phyloP scores from a whole-genome alignment of 2,329 filamentous ascomycete genomes.

The Bipolaris cookei region DNA sequence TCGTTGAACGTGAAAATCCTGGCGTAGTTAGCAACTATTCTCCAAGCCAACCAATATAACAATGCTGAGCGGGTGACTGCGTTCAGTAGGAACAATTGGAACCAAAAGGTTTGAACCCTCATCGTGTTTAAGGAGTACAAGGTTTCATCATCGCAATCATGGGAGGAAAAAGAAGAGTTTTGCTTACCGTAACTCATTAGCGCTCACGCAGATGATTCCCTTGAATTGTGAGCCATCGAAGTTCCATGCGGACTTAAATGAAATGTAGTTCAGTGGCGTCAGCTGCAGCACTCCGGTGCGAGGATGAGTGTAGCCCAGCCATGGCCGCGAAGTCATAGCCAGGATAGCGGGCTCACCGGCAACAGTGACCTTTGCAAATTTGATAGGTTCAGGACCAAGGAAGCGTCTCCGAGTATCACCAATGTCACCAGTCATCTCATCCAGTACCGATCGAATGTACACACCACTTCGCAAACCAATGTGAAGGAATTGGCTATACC shows the following conservation, averaged over 20 bases:
- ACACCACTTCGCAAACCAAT: constrained; percentile 96
- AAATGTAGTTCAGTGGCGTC: constrained; percentile 86
- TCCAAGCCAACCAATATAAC: not conserved
- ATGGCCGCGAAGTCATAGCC: constrained; percentile 90
- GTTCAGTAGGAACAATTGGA: constrained; percentile 99
- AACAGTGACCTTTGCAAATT: constrained; percentile 88
- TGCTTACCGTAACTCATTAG: constrained; percentile 81
- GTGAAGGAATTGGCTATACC: constrained; percentile 88
- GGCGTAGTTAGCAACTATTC: constrained; percentile 18
- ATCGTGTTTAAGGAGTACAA: constrained; percentile 56
- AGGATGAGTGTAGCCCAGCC: constrained; percentile 91
- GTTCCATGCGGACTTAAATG: constrained; percentile 92
- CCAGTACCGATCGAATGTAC: constrained; percentile 91
- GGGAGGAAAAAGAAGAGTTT: constrained; percentile 34
- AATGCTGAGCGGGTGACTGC: constrained; percentile 18
- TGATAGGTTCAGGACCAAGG: constrained; percentile 86
- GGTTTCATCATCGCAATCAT: constrained; percentile 67
- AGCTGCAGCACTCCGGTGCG: constrained; percentile 88
- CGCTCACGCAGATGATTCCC: constrained; percentile 92
- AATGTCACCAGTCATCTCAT: constrained; percentile 93
- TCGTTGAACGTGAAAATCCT: constrained; percentile 92
- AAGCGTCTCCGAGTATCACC: constrained; percentile 95
- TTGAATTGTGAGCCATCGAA: constrained; percentile 96
- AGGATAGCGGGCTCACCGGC: constrained; percentile 84
- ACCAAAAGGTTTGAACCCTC: constrained; percentile 56